Evolutionary conservation across 169 alveolate genomes (phyloP).

Genomic region (Babesia gibsoni): DNA sequence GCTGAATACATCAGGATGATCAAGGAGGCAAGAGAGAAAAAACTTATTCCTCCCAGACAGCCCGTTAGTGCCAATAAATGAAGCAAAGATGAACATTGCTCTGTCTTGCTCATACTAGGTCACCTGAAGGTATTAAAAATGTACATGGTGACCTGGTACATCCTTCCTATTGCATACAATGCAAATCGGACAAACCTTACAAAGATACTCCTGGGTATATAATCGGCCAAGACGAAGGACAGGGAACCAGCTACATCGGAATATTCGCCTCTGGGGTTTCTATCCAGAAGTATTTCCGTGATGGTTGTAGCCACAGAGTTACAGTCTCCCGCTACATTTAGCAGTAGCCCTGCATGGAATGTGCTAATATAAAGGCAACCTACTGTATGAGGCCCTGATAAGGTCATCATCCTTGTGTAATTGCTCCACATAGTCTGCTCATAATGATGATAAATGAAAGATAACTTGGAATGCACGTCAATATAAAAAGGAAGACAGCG

Average conservation of each 20-base stretch:
- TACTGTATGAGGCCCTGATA: constrained; percentile 23
- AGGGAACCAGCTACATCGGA: constrained; percentile 36
- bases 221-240: constrained; percentile 36
- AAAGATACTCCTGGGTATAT: constrained; percentile 26
- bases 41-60: constrained; percentile 49
- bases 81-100: too few species aligned
- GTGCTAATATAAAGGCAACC: not conserved
- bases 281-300: constrained; percentile 8
- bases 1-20: constrained; percentile 42
- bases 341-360: constrained; percentile 18
- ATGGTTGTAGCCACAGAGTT: constrained; percentile 15
- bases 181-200: constrained; percentile 5
- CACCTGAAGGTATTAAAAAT: not conserved
- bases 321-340: constrained; percentile 21
- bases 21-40: constrained; percentile 53
- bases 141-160: not conserved
- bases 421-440: too few species aligned
- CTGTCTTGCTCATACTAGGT: too few species aligned
- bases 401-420: not conserved
- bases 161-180: not conserved
- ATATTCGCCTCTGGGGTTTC: constrained; percentile 21
- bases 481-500: too few species aligned
- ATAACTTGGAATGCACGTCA: too few species aligned
- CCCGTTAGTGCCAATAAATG: not conserved
- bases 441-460: too few species aligned